Evolutionary conservation across 495 filamentous ascomycete genomes (phyloP).

Genomic region (Hyaloscypha finlandica): DNA sequence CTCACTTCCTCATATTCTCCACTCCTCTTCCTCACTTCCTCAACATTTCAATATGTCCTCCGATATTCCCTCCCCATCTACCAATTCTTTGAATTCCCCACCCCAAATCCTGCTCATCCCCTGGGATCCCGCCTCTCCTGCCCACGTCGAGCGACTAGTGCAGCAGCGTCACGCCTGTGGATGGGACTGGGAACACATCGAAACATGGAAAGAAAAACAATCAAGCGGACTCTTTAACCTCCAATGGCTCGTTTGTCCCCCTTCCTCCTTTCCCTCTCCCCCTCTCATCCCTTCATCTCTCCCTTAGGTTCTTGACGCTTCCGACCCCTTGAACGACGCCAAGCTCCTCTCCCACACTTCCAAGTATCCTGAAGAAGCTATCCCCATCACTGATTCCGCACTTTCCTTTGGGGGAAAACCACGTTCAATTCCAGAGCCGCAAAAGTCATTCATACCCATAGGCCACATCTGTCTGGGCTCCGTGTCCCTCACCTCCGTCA

Average conservation of each 20-base stretch:
- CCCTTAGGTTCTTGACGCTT: background rate
- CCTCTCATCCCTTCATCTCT: background rate
- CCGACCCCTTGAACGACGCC: conserved; percentile 2
- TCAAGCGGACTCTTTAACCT: conserved; percentile 13
- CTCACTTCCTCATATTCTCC: too few relatives aligned
- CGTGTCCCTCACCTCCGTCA: conserved; percentile 1
- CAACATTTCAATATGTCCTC: background rate
- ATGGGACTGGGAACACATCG: conserved; percentile 37
- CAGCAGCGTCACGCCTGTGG: conserved; percentile 42
- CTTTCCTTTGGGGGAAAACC: conserved; percentile 29
- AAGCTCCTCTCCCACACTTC: conserved; percentile 8
- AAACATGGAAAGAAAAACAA: conserved; percentile 18
- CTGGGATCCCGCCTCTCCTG: conserved; percentile 39
- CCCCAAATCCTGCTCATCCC: conserved; percentile 33
- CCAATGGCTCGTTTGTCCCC: conserved; percentile 25
- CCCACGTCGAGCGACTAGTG: conserved; percentile 38
- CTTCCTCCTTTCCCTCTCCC: background rate
- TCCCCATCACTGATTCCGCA: conserved; percentile 37
- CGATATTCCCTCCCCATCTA: background rate
- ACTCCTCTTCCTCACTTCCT: too few relatives aligned
- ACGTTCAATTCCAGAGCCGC: conserved; percentile 30
- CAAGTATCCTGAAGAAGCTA: conserved; percentile 30
- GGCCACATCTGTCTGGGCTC: conserved; percentile 43
- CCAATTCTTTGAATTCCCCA: background rate
- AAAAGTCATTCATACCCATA: conserved; percentile 37